Conservation (phyloP, 306 rosid genomes). For the Begonia masoniana region DNA sequence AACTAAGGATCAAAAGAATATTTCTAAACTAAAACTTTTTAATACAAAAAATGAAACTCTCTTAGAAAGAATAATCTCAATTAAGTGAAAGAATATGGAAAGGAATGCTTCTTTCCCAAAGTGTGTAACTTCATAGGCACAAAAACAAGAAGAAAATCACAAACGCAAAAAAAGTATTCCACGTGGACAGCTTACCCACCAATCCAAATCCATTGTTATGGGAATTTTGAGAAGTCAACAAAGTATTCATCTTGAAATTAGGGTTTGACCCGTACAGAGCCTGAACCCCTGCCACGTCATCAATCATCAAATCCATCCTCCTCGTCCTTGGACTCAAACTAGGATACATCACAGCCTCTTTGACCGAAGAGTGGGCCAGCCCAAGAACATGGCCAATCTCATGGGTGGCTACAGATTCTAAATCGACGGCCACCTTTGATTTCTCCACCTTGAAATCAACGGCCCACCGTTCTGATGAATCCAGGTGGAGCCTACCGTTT, state of each 20-base stretch:
- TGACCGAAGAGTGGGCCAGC: constrained; percentile 44
- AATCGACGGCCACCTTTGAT: constrained; percentile 50
- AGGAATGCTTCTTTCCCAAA: too few relatives aligned
- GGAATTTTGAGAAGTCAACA: constrained; percentile 35
- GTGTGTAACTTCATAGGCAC: too few relatives aligned
- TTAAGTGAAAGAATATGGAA: too few relatives aligned
- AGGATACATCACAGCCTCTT: constrained; percentile 65
- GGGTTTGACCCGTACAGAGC: constrained; percentile 68
- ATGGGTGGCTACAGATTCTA: constrained; percentile 69
- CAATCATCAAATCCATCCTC: constrained; percentile 39
- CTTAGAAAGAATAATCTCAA: too few relatives aligned
- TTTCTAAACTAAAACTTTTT: too few relatives aligned
- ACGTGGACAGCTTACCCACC: too few relatives aligned
- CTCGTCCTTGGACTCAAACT: constrained; percentile 46
- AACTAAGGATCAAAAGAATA: too few relatives aligned
- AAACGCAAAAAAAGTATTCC: too few relatives aligned
- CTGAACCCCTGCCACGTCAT: constrained; percentile 64
- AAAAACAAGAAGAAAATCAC: too few relatives aligned
- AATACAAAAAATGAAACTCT: too few relatives aligned
- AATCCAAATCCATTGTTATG: constrained; percentile 8
- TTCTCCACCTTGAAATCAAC: constrained; percentile 29
- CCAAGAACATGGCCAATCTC: constrained; percentile 80
- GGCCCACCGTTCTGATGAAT: constrained; percentile 70
- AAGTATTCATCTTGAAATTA: constrained; percentile 23
- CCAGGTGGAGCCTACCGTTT: constrained; percentile 60